Base-by-base conservation (phyloP, 805 yeast genomes). In the Jamesozyma piceae region DNA sequence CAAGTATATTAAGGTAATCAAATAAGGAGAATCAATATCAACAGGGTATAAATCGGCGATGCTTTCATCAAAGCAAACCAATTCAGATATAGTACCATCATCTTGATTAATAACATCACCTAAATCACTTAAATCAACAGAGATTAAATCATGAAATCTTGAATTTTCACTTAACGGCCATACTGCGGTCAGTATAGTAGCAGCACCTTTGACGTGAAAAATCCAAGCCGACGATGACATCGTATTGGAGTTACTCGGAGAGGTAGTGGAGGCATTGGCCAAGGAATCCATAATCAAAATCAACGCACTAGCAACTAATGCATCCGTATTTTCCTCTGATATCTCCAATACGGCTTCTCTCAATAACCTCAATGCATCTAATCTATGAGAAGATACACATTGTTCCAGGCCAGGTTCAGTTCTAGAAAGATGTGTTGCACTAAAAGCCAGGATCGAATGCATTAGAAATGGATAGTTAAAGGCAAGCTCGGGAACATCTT, bases 201-300 rank as follows among this genome's bases (percentile, higher is more conserved):
- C 97, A 0, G 97, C 95, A 22, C 97, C 97, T 52, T 92, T 84
- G 9, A 90, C 97, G 55, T 90, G 97, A 67, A 86, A 90, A 43
- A 90, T 80, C 97, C 97, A 90, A 0, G 97, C 95, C 2, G 94
- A 80, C 2, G 97, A 89, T 1, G 95, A 95, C 42, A 88, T 80
- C 5, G 69, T 63, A 42, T 58, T 60, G 3, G 78, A 22, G 22
- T 27, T 38, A 6, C 31, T 47, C 9, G 51, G 39, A 17, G 43
- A 24, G 15, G 53, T 43, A 13, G 51, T 35, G 77, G 95, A 76
- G 0, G 96, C 97, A 62, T 89, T 89, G 2, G 97, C 97, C 49
- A 87, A 66, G 0, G 97, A 85, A 60, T 90, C 97, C 83, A 90
- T 83, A 44, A 88, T 88, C 44, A 90, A 67, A 32, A 90, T 78